Conservation (phyloP, 768 basidiomycete genomes). For the Neoboletus brunneissimus region DNA sequence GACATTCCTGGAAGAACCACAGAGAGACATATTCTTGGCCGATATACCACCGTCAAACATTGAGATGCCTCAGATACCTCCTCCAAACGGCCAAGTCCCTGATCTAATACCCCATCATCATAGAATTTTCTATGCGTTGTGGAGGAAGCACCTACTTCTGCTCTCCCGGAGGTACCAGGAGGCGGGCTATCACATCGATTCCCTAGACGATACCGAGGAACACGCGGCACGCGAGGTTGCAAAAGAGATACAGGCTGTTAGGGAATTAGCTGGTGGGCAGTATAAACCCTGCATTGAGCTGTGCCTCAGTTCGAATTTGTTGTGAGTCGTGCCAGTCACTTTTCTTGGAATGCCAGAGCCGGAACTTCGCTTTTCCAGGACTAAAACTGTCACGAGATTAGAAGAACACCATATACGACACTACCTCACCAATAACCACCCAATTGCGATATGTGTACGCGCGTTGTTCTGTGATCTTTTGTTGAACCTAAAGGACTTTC, state of each 20-base stretch:
- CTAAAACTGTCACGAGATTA: slow-evolving; percentile 63
- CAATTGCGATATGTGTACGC: slow-evolving; percentile 71
- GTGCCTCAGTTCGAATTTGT: slow-evolving; percentile 75
- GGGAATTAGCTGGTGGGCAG: slow-evolving; percentile 11
- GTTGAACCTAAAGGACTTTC: neutral
- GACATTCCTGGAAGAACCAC: slow-evolving; percentile 68
- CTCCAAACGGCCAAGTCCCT: slow-evolving; percentile 17
- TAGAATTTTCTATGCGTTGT: slow-evolving; percentile 20
- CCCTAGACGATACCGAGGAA: slow-evolving; percentile 13
- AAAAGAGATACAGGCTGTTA: slow-evolving; percentile 21
- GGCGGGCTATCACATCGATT: slow-evolving; percentile 6
- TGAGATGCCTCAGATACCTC: slow-evolving; percentile 19
- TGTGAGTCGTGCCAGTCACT: slow-evolving; percentile 43
- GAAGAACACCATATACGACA: slow-evolving; percentile 72
- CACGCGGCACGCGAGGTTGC: slow-evolving; percentile 21
- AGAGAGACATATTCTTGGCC: slow-evolving; percentile 46
- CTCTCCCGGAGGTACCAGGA: slow-evolving; percentile 22
- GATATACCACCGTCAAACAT: slow-evolving; percentile 21
- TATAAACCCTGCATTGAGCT: slow-evolving; percentile 70
- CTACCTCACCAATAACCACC: slow-evolving; percentile 62
- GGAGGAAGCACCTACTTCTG: slow-evolving; percentile 22
- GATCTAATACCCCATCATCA: slow-evolving; percentile 25
- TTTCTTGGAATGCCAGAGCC: neutral
- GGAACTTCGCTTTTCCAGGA: slow-evolving; percentile 36
- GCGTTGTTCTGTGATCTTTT: neutral